phyloP scores from a whole-genome alignment of 176 grass and related monocot genomes.

The Themeda triandra region DNA sequence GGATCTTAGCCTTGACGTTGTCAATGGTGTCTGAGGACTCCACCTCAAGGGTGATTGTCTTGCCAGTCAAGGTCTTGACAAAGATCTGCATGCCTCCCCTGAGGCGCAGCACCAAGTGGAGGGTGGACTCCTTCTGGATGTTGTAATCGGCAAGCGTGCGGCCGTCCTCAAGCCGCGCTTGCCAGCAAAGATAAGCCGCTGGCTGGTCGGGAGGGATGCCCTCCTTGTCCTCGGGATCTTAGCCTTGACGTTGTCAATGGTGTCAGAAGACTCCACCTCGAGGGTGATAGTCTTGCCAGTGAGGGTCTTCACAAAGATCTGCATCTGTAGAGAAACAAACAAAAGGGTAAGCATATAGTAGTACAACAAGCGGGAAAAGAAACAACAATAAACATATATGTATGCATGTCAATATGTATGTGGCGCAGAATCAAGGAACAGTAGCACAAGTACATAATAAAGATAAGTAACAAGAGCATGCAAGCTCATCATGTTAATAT shows the following conservation, averaged over 20 bases:
- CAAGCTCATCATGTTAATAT: background rate
- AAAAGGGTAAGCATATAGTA: background rate
- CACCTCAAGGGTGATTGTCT: constrained; percentile 51
- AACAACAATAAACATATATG: background rate
- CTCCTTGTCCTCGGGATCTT: constrained; percentile 76
- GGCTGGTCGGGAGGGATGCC: constrained; percentile 63
- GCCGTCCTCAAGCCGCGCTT: constrained; percentile 53
- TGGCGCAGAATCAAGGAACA: background rate
- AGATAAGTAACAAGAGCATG: background rate
- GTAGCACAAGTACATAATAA: background rate
- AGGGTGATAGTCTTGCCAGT: constrained; percentile 58
- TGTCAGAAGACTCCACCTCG: constrained; percentile 25
- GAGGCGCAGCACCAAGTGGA: constrained; percentile 10
- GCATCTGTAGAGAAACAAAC: constrained; percentile 33
- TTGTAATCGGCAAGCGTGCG: constrained; percentile 52
- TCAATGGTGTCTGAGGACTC: constrained; percentile 44
- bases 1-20: constrained; percentile 47
- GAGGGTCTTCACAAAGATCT: constrained; percentile 60
- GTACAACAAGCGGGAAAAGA: background rate
- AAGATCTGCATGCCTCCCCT: constrained; percentile 57
- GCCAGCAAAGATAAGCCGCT: constrained; percentile 41
- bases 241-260: constrained; percentile 54
- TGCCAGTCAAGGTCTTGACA: constrained; percentile 46
- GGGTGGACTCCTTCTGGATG: constrained; percentile 61
- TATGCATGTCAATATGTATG: background rate